These are phyloP conservation scores for Erodium texanum DNA, from an alignment of 441 rosid species.

Conservation along the genomic window DNA sequence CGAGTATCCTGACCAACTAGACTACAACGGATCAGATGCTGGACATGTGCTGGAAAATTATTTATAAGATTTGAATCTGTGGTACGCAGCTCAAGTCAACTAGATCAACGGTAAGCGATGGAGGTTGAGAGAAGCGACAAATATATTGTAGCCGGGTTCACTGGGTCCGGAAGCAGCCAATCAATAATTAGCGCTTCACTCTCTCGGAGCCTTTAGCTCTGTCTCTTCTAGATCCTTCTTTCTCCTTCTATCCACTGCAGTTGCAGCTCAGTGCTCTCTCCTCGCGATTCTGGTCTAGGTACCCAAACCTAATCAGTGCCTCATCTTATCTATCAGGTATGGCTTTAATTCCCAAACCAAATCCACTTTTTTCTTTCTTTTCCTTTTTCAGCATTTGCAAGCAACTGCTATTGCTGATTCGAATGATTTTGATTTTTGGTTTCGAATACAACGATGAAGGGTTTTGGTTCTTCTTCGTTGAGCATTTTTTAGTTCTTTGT, in stretches of 20 bases:
- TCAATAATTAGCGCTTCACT: not conserved
- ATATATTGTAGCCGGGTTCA: too few species aligned
- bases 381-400: too few species aligned
- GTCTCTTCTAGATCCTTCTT: not conserved
- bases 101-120: not conserved
- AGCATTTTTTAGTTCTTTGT: too few species aligned
- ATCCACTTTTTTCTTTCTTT: too few species aligned
- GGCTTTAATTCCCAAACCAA: not conserved
- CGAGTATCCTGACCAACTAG: slow-evolving; percentile 97
- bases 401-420: not conserved
- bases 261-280: not conserved
- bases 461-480: too few species aligned
- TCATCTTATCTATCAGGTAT: not conserved
- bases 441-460: too few species aligned
- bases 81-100: not conserved
- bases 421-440: too few species aligned
- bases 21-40: slow-evolving; percentile 53
- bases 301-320: too few species aligned
- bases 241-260: not conserved
- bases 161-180: too few species aligned
- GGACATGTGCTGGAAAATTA: too few species aligned
- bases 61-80: not conserved
- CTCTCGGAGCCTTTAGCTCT: too few species aligned
- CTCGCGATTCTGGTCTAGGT: not conserved
- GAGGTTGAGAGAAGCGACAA: not conserved